phyloP scores from a whole-genome alignment of 2,329 filamentous ascomycete species.

The Seiridium cupressi region DNA sequence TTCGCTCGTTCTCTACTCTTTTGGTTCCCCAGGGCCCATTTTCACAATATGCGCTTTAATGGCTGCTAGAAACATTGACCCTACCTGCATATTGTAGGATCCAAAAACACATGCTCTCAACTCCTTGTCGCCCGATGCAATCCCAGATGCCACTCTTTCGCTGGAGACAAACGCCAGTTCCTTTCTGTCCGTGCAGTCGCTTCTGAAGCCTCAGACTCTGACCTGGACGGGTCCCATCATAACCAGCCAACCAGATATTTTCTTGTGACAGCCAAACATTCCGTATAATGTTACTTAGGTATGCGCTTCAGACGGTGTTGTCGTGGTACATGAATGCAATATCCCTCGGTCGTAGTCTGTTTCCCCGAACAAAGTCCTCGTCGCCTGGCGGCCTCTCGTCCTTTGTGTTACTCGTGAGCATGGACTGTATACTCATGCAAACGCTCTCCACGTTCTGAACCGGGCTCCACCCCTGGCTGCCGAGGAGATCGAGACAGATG shows the following conservation, averaged over 20 bases:
- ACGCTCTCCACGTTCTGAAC: constrained; percentile 97
- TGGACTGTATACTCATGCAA: constrained; percentile 96
- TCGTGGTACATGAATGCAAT: constrained; percentile 96
- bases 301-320: constrained; percentile 59
- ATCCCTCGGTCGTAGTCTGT: constrained; percentile 77
- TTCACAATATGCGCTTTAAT: too few relatives aligned
- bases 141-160: background rate
- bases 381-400: constrained; percentile 89
- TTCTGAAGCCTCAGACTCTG: background rate
- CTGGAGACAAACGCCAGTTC: constrained; percentile 15
- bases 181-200: constrained; percentile 10
- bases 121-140: background rate
- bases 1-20: too few relatives aligned
- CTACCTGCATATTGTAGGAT: too few relatives aligned
- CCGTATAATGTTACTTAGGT: too few relatives aligned
- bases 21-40: too few relatives aligned
- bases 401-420: constrained; percentile 93
- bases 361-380: constrained; percentile 81
- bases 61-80: too few relatives aligned
- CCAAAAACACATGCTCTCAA: constrained; percentile 4
- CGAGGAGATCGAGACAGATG: constrained; percentile 93
- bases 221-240: too few relatives aligned
- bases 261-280: too few relatives aligned
- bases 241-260: too few relatives aligned
- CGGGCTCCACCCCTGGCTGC: constrained; percentile 86